Base-by-base conservation (phyloP, 2,329 filamentous ascomycete species). In the Lithohypha guttulata region DNA sequence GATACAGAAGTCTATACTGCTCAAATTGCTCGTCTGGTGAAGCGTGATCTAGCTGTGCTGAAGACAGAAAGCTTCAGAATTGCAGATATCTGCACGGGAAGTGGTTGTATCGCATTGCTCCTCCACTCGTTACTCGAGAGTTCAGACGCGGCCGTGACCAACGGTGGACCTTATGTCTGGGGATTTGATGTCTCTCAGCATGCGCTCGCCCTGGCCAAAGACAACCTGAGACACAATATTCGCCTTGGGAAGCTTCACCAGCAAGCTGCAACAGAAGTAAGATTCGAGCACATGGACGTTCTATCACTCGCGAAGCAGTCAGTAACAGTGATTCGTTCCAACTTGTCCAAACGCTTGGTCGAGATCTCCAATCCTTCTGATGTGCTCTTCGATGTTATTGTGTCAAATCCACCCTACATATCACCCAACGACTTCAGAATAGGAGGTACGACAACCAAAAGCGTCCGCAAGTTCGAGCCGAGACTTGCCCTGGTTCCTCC, bases 371-470 rank as follows among this genome's bases (percentile, higher is more conserved):
- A 19, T 18, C 14, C 11, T 15, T 9, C 15, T n/a, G 17, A 32
- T 14, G 26, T 26, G 17, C 34, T 41, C 15, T 62, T 60, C 53
- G 78, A 93, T 45, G 62, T 96, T 3, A 60, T 98, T 1, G 73
- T 91, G 23, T 82, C 82, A 1, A 98, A 98, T 53, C 91, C 91
- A 11, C 91, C 91, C 1, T 96, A 96, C 57, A 79, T 96, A 35
- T 93, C 86, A 2, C 63, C 67, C 0, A 49, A 56, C 3, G 73
- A 72, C 6, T 86, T 83, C 52, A 60, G 44, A 4, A 51, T 68
- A 26, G 69, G 60, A 26, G 73, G 74, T 13, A 86, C 81, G 1
- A 66, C 70, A 1, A 43, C 48, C 28, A 73, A 77, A 18, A 89
- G 83, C 9, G 89, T 95, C 20, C 74, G 85, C 11, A 76, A 76